Conservation (phyloP, 495 filamentous ascomycete genomes). For the Patellaria atrata region DNA sequence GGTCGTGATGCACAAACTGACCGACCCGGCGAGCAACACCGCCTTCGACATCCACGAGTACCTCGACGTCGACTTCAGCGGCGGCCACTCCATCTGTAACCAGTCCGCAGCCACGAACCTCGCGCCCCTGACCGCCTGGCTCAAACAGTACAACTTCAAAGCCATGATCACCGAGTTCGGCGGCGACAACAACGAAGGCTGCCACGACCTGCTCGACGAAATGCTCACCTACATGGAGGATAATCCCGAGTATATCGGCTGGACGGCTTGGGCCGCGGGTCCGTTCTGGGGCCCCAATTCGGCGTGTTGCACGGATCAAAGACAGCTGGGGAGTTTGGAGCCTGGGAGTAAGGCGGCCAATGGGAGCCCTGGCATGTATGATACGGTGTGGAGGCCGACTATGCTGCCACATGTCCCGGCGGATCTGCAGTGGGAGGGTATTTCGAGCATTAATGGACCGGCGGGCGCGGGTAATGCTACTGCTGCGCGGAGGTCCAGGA, state of each 20-base stretch:
- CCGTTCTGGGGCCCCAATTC: slow-evolving; percentile 35
- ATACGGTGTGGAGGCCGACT: slow-evolving; percentile 10
- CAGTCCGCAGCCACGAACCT: slow-evolving; percentile 29
- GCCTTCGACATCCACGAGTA: slow-evolving; percentile 42
- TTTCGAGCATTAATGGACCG: slow-evolving; percentile 9
- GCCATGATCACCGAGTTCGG: slow-evolving; percentile 42
- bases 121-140: slow-evolving; percentile 32
- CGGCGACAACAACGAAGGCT: slow-evolving; percentile 31
- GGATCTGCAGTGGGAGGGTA: slow-evolving; percentile 7
- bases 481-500: too few relatives aligned
- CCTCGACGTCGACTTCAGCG: slow-evolving; percentile 36
- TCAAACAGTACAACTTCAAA: slow-evolving; percentile 34
- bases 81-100: slow-evolving; percentile 27
- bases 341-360: slow-evolving; percentile 31
- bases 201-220: slow-evolving; percentile 30
- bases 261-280: slow-evolving; percentile 40
- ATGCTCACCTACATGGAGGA: slow-evolving; percentile 35
- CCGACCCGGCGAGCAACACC: slow-evolving; percentile 34
- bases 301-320: slow-evolving; percentile 35
- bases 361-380: slow-evolving; percentile 25
- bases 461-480: too few relatives aligned
- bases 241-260: slow-evolving; percentile 39
- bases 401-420: slow-evolving; percentile 11
- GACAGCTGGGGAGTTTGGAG: slow-evolving; percentile 33
- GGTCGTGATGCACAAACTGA: slow-evolving; percentile 30